Base-by-base conservation (phyloP, 192 early-diverging fungal genomes). In the Entophlyctis luteolus region DNA sequence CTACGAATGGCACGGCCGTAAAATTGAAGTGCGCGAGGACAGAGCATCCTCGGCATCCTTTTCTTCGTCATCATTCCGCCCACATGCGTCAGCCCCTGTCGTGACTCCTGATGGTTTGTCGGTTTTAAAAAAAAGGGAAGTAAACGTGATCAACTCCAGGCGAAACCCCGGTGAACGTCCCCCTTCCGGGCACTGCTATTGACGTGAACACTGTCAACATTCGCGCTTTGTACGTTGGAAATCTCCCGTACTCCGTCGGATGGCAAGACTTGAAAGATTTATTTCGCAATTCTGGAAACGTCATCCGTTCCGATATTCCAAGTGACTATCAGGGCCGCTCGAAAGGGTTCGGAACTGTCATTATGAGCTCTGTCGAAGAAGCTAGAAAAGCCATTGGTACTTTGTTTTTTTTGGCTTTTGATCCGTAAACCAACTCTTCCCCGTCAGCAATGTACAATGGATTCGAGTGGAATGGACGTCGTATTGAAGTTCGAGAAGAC, bases 401-500 rank as follows among this genome's bases (percentile, higher is more conserved):
- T 59, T 42, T 34, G 4, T 18, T 63, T 55, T 66, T 52, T 2
- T 67, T 32, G 14, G 6, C 8, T 36, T 12, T 27, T 5, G 0
- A 16, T 38, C 50, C 5, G 20, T 29, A 49, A 33, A 36, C 28
- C 52, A 36, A 42, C 31, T 38, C 2, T 12, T 65, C 2, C n/a
- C 49, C 48, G 55, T 58, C 56, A 48, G 28, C 53, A 37, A 42
- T 71, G 73, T 88, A 86, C 65, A 78, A 90, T 72, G 82, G 84
- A 35, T 84, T 79, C 53, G 82, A 81, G 37, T 89, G 82, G 88
- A 82, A 89, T 58, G 88, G 89, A 48, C 81, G 90, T 28, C 74
- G 73, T 14, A 74, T 92, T 12, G 87, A 91, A 69, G 89, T 92
- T 20, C 81, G 88, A 45, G 88, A 88, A 62, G 90, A 90, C 59